phyloP scores from a whole-genome alignment of 2,329 filamentous ascomycete genomes.

The Ceratocystis huliohia region DNA sequence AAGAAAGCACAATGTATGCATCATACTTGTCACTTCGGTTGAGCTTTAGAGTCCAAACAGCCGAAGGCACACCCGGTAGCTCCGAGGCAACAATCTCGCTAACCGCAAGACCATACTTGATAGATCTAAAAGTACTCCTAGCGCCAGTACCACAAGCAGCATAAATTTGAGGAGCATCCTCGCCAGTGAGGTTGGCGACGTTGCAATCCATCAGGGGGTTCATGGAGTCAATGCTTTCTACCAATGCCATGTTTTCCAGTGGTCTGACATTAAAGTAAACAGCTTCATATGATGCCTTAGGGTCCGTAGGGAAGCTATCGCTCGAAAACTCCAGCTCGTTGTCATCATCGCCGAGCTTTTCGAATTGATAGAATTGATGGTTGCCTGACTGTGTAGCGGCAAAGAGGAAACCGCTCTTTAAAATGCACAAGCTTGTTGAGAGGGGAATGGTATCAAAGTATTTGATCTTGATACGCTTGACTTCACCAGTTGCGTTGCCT shows the following conservation, averaged over 20 bases:
- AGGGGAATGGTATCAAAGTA: conserved; percentile 96
- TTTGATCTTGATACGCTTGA: conserved; percentile 77
- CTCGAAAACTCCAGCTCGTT: conserved; percentile 78
- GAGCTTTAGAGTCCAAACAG: conserved; percentile 91
- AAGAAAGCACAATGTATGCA: conserved; percentile 89
- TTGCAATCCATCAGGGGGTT: conserved; percentile 88
- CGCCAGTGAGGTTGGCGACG: conserved; percentile 76
- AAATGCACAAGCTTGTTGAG: conserved; percentile 73
- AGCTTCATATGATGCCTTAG: conserved; percentile 56
- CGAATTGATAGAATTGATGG: conserved; percentile 91
- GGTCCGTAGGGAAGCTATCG: conserved; percentile 67
- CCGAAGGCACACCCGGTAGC: conserved; percentile 72
- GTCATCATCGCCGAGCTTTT: conserved; percentile 91
- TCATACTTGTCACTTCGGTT: conserved; percentile 73
- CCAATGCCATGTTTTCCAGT: conserved; percentile 68
- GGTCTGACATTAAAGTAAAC: conserved; percentile 75
- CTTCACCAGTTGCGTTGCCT: conserved; percentile 66
- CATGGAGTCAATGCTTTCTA: conserved; percentile 76
- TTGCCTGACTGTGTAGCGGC: conserved; percentile 87
- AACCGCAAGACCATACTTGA: conserved; percentile 87
- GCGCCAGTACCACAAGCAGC: conserved; percentile 80
- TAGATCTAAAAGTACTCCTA: conserved; percentile 75
- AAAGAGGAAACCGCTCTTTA: conserved; percentile 93
- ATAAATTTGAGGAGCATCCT: conserved; percentile 95
- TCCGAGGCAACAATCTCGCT: conserved; percentile 93